These are phyloP conservation scores for Aspergillus sparsus DNA, from an alignment of 495 filamentous ascomycete species.

Conservation along the genomic window DNA sequence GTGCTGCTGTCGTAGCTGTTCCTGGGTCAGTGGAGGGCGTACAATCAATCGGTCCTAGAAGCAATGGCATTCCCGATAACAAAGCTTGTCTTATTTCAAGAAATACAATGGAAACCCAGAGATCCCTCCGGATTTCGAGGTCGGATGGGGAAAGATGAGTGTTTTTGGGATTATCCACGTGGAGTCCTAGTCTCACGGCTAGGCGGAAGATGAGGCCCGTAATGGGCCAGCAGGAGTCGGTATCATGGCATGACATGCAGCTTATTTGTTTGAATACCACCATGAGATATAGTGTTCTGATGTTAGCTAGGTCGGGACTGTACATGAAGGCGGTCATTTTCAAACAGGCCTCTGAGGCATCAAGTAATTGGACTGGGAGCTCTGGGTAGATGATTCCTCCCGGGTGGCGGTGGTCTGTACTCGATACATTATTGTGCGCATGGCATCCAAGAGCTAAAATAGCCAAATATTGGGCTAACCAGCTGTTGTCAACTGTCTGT, in stretches of 20 bases:
- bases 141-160: not conserved
- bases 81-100: not conserved
- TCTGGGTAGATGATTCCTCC: not conserved
- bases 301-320: not conserved
- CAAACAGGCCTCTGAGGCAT: not conserved
- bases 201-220: conserved; percentile 5
- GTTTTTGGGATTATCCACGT: not conserved
- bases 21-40: too few relatives aligned
- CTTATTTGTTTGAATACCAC: conserved; percentile 5
- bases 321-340: conserved; percentile 4
- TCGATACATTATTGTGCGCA: not conserved
- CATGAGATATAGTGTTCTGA: conserved; percentile 3
- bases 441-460: conserved; percentile 1
- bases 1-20: not conserved
- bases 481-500: not conserved
- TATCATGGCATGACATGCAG: not conserved
- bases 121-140: not conserved
- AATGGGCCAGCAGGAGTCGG: conserved; percentile 1
- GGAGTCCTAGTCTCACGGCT: not conserved
- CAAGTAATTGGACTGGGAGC: not conserved
- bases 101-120: conserved; percentile 4
- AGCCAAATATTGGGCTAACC: conserved; percentile 1
- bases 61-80: not conserved
- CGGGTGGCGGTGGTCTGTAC: not conserved
- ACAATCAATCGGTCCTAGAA: not conserved